phyloP scores from a whole-genome alignment of 805 yeast genomes.

The Metschnikowia corniflorae region DNA sequence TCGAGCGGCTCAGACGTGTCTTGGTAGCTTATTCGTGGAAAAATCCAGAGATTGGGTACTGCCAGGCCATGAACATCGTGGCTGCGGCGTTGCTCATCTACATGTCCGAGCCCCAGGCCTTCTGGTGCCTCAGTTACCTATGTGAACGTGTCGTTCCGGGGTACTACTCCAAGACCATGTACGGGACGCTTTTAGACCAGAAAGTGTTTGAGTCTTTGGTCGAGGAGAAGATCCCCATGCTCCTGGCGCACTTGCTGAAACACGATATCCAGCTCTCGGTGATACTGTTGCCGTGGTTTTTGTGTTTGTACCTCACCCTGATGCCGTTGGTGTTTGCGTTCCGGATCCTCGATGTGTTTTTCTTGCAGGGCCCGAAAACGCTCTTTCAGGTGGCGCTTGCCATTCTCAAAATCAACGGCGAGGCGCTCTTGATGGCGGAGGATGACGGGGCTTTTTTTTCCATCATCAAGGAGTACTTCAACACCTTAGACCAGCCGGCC shows the following conservation, averaged over 20 bases:
- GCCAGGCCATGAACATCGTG: slow-evolving; percentile 98
- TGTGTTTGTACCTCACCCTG: slow-evolving; percentile 82
- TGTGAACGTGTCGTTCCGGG: slow-evolving; percentile 92
- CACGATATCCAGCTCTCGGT: slow-evolving; percentile 90
- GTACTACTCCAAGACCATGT: slow-evolving; percentile 95
- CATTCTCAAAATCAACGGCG: slow-evolving; percentile 84
- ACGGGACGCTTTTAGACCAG: slow-evolving; percentile 92
- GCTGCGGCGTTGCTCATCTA: slow-evolving; percentile 73
- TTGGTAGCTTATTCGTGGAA: slow-evolving; percentile 95
- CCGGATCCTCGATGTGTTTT: slow-evolving; percentile 84
- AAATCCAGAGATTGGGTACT: slow-evolving; percentile 94
- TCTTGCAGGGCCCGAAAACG: slow-evolving; percentile 84
- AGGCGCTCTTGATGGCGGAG: slow-evolving; percentile 67
- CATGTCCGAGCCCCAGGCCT: slow-evolving; percentile 96
- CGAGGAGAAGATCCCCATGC: slow-evolving; percentile 80
- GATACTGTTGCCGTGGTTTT: slow-evolving; percentile 94
- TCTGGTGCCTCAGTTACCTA: slow-evolving; percentile 79
- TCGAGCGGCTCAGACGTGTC: slow-evolving; percentile 77
- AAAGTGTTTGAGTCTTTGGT: slow-evolving; percentile 89
- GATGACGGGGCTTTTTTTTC: slow-evolving; percentile 94
- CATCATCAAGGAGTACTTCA: slow-evolving; percentile 77
- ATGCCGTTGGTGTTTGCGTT: slow-evolving; percentile 95
- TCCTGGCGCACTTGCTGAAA: slow-evolving; percentile 76
- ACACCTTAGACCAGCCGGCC: slow-evolving; percentile 71
- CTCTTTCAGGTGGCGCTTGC: slow-evolving; percentile 93